Base-by-base conservation (phyloP, 2,329 filamentous ascomycete species). In the Paraphaeosphaeria sporulosa region DNA sequence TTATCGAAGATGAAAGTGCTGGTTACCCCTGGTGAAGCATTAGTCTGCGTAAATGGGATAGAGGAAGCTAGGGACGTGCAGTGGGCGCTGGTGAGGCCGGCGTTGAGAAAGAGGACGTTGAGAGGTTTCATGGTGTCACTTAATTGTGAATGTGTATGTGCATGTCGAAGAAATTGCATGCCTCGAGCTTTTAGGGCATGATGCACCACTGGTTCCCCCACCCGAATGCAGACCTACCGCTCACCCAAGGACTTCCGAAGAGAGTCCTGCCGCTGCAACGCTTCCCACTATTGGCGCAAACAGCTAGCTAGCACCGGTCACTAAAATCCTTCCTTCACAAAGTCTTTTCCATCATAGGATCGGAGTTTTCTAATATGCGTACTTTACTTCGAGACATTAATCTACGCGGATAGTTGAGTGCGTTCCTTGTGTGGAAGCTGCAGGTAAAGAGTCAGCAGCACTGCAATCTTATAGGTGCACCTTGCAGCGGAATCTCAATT, bases 1-100 rank as follows among this genome's bases (percentile, higher is more conserved):
- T 57, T 55, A 13, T 63, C 44, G 54, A 55, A 54, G 42, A 63
- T 58, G 43, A 63, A 54, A 38, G 42, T 54, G 51, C 38, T 43
- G 7, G 40, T 54, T 9, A 54, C 51, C 51, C 51, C 51, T 54
- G 25, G 15, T 48, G 15, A 21, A 10, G 13, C 1, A 6, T 40
- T 2, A 40, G 36, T n/a, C n/a, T 40, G 36, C 17, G 13, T 2
- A 15, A 9, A 17, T 27, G n/a, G 8, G 47, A n/a, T n/a, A 19
- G 27, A 17, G 27, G 47, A 34, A 9, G 44, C 21, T 13, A 2
- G 15, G 10, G 7, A 17, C 47, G 25, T 34, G 34, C 47, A 49
- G 27, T 49, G 47, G 12, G 47, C 47, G 34, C 32, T 21, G 17
- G 17, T 17, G 17, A 49, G 15, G 13, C 25, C 15, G 6, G 47